Evolutionary conservation across 2,329 filamentous ascomycete species (phyloP), one percentile per base, ranked within the genome.

Genomic region (Sclerotinia glacialis): DNA sequence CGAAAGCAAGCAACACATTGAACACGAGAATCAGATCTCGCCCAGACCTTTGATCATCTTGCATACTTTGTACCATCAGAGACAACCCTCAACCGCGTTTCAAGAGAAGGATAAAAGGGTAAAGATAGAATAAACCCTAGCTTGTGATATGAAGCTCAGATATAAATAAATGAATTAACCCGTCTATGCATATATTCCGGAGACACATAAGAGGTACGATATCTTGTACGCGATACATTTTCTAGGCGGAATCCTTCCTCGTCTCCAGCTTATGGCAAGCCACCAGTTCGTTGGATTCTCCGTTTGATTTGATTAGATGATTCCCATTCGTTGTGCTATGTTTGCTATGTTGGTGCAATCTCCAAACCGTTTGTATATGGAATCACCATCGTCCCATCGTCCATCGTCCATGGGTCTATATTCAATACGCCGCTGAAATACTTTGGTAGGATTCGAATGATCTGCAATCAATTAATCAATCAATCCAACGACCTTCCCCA

Each of bases 321-420:
- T 55, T 55, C 31, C 46, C 8, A 40, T 55, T 55, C 21, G 31
- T n/a, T 37, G 31, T 55, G 11, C 53, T 21, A 55, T 31, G 31
- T 55, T 55, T 55, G 11, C 53, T 21, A 55, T 31, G 31, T 55
- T 55, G 53, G 31, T n/a, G 53, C 53, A 55, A 55, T 55, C 53
- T 55, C 53, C 53, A 55, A 40, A 40, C 53, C 34, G 53, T 55
- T 55, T 40, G 53, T 55, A 55, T 55, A 12, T 23, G 53, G 53
- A 23, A 40, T 55, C n/a, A 16, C 52, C 1, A 8, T 37, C 18
- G 52, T 54, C 11, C 21, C 53, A n/a, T n/a, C n/a, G n/a, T n/a
- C 52, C 1, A 8, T 37, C 18, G 52, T 54, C 11, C 21, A 55
- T 23, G 34, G 34, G 34, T 31, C 53, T 40, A 55, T 23, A 40